phyloP scores from a whole-genome alignment of 805 yeast genomes.

The Lachancea thermotolerans region DNA sequence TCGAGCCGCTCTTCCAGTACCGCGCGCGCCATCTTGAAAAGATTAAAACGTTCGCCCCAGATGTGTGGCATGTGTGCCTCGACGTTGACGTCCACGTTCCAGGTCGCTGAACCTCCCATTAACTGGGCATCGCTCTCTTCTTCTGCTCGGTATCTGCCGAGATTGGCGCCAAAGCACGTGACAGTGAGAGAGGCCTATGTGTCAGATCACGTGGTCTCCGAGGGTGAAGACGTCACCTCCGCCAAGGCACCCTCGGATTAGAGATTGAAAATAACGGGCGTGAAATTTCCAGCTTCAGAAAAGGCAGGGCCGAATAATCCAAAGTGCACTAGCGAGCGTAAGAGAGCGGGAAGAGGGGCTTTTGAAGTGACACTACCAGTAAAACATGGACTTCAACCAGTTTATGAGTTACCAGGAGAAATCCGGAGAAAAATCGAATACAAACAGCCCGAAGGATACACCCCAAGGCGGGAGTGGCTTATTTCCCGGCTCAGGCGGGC shows the following conservation, averaged over 20 bases:
- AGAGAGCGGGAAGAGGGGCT: not conserved
- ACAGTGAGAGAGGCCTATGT: no score
- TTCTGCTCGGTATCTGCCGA: no score
- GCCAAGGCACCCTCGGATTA: not conserved
- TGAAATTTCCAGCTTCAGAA: not conserved
- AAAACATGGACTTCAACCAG: constrained; percentile 6
- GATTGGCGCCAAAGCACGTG: no score
- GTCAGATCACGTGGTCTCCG: not conserved
- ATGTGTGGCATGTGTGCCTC: constrained; percentile 68
- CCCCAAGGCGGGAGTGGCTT: not conserved
- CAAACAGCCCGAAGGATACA: not conserved
- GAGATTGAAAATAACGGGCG: not conserved
- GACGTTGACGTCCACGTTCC: constrained; percentile 28
- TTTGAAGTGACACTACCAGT: not conserved
- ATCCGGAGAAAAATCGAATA: not conserved
- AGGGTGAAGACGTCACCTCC: not conserved
- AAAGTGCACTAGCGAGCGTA: no score
- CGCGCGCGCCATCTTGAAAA: constrained; percentile 41
- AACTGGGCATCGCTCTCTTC: no score
- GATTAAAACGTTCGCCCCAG: constrained; percentile 85
- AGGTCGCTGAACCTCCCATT: not conserved
- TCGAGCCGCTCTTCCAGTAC: constrained; percentile 8
- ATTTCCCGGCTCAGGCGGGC: not conserved
- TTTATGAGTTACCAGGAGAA: constrained; percentile 4
- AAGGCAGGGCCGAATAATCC: no score